Conservation (phyloP, 768 basidiomycete species). For the Hericium rajendrae region DNA sequence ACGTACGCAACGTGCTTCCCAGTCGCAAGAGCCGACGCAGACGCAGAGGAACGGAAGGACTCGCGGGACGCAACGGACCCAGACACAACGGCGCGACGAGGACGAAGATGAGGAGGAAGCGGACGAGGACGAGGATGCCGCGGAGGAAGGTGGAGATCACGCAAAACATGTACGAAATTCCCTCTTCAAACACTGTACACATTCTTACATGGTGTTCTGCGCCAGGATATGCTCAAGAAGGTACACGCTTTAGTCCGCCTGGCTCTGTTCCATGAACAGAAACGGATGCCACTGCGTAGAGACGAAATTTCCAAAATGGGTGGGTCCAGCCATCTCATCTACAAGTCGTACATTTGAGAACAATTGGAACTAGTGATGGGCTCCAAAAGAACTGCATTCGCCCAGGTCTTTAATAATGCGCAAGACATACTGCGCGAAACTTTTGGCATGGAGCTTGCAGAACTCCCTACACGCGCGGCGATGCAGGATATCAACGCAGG, state of each 20-base stretch:
- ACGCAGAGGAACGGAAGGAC: conserved; percentile 13
- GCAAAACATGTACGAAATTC: conserved; percentile 8
- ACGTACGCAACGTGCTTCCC: conserved; percentile 28
- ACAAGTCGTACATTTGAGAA: background rate
- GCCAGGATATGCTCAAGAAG: conserved; percentile 56
- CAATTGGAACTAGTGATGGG: conserved; percentile 32
- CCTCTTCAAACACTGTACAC: background rate
- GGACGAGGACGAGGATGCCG: conserved; percentile 19
- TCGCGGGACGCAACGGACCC: conserved; percentile 13
- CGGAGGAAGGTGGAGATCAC: conserved; percentile 26
- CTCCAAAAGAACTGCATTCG: conserved; percentile 47
- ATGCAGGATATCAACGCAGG: conserved; percentile 35
- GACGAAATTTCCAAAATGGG: conserved; percentile 89
- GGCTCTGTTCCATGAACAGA: conserved; percentile 74
- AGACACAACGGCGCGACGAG: conserved; percentile 24
- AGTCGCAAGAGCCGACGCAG: conserved; percentile 24
- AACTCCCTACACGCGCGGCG: conserved; percentile 56
- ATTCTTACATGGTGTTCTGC: background rate
- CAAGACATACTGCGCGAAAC: conserved; percentile 53
- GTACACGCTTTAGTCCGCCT: conserved; percentile 69
- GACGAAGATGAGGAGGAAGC: conserved; percentile 27
- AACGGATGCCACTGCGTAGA: conserved; percentile 52
- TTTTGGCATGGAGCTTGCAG: conserved; percentile 81
- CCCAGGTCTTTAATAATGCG: conserved; percentile 50
- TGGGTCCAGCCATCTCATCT: conserved; percentile 14